These are phyloP conservation scores for Malbranchea zuffiana DNA, from an alignment of 2,329 filamentous ascomycete species.

Conservation along the genomic window DNA sequence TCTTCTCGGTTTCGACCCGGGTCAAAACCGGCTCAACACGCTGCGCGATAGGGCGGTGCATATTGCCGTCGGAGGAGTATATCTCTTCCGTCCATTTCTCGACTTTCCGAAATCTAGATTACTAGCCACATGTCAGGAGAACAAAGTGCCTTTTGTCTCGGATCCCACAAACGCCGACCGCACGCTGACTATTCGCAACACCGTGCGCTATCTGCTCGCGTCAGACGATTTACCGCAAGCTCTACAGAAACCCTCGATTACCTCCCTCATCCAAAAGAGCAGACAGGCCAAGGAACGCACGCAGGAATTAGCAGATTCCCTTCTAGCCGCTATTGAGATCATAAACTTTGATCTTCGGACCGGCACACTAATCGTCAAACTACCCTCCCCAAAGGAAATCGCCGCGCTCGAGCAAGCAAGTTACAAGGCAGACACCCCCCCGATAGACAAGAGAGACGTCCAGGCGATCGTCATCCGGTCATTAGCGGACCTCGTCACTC, in stretches of 20 bases:
- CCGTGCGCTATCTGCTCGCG: conserved; percentile 57
- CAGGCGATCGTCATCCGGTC: conserved; percentile 39
- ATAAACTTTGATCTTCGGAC: conserved; percentile 24
- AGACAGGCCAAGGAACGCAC: conserved; percentile 35
- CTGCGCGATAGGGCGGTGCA: background rate
- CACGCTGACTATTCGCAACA: conserved; percentile 69
- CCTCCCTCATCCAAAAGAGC: conserved; percentile 48
- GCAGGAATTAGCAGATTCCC: conserved; percentile 43
- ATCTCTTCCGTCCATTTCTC: conserved; percentile 30
- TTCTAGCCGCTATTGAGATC: conserved; percentile 36
- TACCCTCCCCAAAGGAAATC: conserved; percentile 17
- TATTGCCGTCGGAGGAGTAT: conserved; percentile 27
- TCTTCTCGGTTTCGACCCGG: background rate
- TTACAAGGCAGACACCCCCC: conserved; percentile 11
- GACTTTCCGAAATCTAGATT: conserved; percentile 57
- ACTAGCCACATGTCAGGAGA: conserved; percentile 53
- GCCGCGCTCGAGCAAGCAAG: conserved; percentile 6
- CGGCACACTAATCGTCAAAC: conserved; percentile 26
- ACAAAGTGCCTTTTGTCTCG: conserved; percentile 64
- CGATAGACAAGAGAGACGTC: conserved; percentile 17
- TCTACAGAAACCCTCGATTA: conserved; percentile 53
- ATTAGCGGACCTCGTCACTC: conserved; percentile 41
- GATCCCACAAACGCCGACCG: conserved; percentile 72
- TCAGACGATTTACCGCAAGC: conserved; percentile 55
- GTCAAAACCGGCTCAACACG: background rate